A percentile compares a stretch with the other conserved stretches of the same genome.
These are phyloP conservation scores for Suillus fuscotomentosus DNA, from an alignment of 768 basidiomycete species.

Conservation along the genomic window DNA sequence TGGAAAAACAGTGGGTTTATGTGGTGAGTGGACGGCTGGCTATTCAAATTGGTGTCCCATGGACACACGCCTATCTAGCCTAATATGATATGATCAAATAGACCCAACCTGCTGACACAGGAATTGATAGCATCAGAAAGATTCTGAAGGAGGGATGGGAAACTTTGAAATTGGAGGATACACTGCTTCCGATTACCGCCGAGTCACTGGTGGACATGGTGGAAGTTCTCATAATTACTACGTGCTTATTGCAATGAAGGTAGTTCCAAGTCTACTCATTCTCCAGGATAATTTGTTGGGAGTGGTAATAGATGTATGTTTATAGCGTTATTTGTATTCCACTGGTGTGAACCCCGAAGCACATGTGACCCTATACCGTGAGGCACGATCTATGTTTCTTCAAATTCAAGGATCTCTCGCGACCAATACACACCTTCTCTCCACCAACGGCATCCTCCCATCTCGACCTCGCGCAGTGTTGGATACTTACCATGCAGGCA, in stretches of 20 bases:
- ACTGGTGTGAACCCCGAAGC: background rate
- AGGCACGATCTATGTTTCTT: background rate
- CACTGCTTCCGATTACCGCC: background rate
- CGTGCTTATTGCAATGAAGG: background rate
- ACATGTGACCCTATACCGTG: background rate
- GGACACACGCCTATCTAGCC: background rate
- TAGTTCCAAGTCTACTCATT: background rate
- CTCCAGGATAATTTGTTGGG: background rate
- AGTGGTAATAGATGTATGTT: background rate
- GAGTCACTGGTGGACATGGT: background rate
- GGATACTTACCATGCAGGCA: background rate
- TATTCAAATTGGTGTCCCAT: background rate
- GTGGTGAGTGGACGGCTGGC: background rate
- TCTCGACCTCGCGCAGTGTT: background rate
- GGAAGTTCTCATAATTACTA: background rate
- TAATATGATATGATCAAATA: background rate
- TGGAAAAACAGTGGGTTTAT: background rate
- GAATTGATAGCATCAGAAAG: background rate
- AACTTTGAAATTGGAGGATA: background rate
- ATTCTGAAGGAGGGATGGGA: background rate
- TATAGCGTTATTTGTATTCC: background rate
- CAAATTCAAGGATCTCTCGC: background rate
- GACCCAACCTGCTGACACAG: background rate
- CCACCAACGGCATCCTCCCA: constrained; percentile 1
- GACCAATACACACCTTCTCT: background rate